These are phyloP conservation scores for Cochlearia excelsa DNA, from an alignment of 345 rosid genomes.

Conservation along the genomic window DNA sequence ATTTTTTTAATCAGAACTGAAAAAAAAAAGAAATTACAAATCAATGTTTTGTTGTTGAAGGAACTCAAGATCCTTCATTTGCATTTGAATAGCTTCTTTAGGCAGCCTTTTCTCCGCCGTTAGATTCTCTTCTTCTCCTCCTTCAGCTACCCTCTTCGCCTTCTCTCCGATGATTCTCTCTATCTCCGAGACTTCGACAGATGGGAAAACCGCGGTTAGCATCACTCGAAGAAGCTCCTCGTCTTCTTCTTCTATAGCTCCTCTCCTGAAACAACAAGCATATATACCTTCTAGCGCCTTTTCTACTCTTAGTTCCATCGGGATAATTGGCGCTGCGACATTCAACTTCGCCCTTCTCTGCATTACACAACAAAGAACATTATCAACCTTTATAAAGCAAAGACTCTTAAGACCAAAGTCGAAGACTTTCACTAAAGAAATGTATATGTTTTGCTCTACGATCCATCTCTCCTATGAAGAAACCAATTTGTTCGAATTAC, in stretches of 20 bases:
- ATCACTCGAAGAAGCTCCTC: constrained; percentile 55
- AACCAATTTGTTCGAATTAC: too few species aligned
- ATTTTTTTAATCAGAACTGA: too few species aligned
- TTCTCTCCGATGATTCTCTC: constrained; percentile 60
- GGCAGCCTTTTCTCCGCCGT: constrained; percentile 54
- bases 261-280: constrained; percentile 72
- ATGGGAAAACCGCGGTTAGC: constrained; percentile 69
- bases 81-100: constrained; percentile 71
- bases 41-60: constrained; percentile 52
- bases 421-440: neutral
- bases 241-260: constrained; percentile 73
- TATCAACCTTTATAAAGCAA: constrained; percentile 20
- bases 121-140: constrained; percentile 41
- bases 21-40: too few species aligned
- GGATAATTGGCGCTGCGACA: constrained; percentile 52
- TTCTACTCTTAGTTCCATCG: constrained; percentile 70
- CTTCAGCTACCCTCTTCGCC: constrained; percentile 58
- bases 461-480: too few species aligned
- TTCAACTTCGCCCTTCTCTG: constrained; percentile 79
- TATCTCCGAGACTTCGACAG: constrained; percentile 49
- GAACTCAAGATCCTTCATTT: constrained; percentile 93
- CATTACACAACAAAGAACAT: constrained; percentile 12
- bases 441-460: neutral
- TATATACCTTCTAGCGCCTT: constrained; percentile 90
- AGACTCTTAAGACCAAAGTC: neutral